Base-by-base conservation (phyloP, 768 basidiomycete genomes). In the Porpolomopsis calyptriformis region DNA sequence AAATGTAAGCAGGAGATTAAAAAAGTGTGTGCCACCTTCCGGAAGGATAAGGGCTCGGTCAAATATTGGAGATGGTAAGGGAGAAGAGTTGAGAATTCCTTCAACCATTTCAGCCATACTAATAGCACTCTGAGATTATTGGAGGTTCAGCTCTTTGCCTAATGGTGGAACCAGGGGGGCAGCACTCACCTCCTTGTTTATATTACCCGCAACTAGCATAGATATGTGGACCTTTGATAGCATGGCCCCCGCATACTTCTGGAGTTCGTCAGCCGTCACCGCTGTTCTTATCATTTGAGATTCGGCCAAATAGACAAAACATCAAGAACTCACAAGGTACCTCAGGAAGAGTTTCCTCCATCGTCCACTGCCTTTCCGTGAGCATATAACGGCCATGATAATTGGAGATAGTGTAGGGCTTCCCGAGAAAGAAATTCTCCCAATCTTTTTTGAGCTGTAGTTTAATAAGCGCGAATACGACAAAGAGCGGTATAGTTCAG, bases 361-460 rank as follows among this genome's bases (percentile, higher is more conserved):
- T 60, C 2, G 82, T 83, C 77, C 85, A 94, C 39, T 81, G 74
- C 39, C 71, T 68, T 45, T 86, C 77, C 2, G 84, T 71, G 43
- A 91, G 64, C 8, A 87, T 59, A 60, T 91, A 81, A 14, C 77
- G 74, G 6, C 70, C 69, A 57, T 80, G 91, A 57, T 85, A 85
- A 52, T 85, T 80, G 6, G 86, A 83, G 19, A 92, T 68, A 6
- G 73, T 68, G 62, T 87, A 89, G 1, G 89, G 85, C 62, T 91
- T 85, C 5, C 78, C 79, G 47, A 97, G 73, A 64, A 79, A 80
- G 63, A 91, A 89, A 62, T 97, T 99, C 51, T 82, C 74, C 76
- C 82, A 89, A 45, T 82, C 77, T 49, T 81, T 74, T 62, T 78
- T 76, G 33, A 81, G 69, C 89, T 93, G 55, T 33, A 10, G 35